Percentiles rank a stretch among this genome's conserved stretches.
These are phyloP conservation scores for Glycine tomentella DNA, from an alignment of 306 rosid species.

Conservation along the genomic window DNA sequence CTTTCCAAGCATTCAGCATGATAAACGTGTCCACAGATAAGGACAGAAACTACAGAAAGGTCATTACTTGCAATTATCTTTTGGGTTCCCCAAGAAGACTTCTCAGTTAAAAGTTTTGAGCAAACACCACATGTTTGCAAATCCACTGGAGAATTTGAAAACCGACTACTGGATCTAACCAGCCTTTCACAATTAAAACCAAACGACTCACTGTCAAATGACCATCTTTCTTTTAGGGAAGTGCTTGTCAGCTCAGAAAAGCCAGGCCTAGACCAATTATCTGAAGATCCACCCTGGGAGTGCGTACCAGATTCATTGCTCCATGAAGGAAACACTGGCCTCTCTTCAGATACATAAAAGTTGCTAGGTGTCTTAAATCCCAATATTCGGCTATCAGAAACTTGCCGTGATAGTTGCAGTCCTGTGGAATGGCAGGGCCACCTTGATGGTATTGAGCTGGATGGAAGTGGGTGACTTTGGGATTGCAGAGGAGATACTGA, in stretches of 20 bases:
- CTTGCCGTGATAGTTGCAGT: slow-evolving; percentile 66
- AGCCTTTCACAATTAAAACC: slow-evolving; percentile 72
- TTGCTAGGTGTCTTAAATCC: slow-evolving; percentile 71
- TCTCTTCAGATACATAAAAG: slow-evolving; percentile 69
- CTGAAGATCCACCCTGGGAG: slow-evolving; percentile 77
- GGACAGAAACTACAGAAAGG: slow-evolving; percentile 77
- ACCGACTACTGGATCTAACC: slow-evolving; percentile 64
- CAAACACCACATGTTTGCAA: slow-evolving; percentile 70
- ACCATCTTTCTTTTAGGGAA: slow-evolving; percentile 82
- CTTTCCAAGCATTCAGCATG: slow-evolving; percentile 94
- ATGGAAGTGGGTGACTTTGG: slow-evolving; percentile 63
- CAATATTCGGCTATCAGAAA: slow-evolving; percentile 65
- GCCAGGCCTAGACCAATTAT: slow-evolving; percentile 87
- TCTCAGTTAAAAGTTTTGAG: slow-evolving; percentile 66
- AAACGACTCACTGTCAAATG: slow-evolving; percentile 80
- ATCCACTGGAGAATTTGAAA: slow-evolving; percentile 70
- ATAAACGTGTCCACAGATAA: slow-evolving; percentile 84
- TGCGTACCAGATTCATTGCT: slow-evolving; percentile 68
- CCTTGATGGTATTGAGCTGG: slow-evolving; percentile 65
- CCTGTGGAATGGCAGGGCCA: slow-evolving; percentile 67
- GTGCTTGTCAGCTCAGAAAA: slow-evolving; percentile 79
- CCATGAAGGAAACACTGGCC: slow-evolving; percentile 60
- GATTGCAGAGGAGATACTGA: slow-evolving; percentile 64
- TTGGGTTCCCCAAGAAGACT: slow-evolving; percentile 65
- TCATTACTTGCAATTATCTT: slow-evolving; percentile 63